phyloP scores from a whole-genome alignment of 2,329 filamentous ascomycete species.

The Cercospora brassicicola region DNA sequence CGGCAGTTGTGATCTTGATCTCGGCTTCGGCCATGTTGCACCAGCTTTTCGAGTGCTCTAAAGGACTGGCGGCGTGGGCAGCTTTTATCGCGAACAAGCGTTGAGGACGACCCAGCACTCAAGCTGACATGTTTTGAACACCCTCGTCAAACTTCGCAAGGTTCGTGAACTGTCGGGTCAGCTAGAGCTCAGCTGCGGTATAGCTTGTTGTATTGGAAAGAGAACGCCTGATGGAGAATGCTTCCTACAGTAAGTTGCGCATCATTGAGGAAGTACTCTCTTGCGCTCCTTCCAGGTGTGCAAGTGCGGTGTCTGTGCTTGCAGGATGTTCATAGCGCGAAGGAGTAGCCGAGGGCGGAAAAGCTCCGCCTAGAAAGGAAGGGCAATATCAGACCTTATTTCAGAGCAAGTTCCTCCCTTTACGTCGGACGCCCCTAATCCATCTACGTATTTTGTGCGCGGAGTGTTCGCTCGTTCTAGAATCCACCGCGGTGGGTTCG shows the following conservation, averaged over 20 bases:
- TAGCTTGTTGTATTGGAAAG: neutral
- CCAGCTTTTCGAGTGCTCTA: neutral
- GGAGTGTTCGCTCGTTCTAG: neutral
- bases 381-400: neutral
- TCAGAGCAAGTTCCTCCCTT: neutral
- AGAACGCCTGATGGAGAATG: neutral
- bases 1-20: neutral
- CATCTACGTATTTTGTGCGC: no score
- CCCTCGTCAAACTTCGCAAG: neutral
- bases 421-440: no score
- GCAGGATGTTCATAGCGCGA: neutral
- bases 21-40: neutral
- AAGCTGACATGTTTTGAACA: neutral
- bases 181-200: neutral
- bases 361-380: neutral
- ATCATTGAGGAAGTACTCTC: no score
- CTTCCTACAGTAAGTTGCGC: no score
- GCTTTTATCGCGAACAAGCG: neutral
- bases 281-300: neutral
- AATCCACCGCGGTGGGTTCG: neutral
- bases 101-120: neutral
- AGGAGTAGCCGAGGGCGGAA: neutral
- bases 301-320: neutral
- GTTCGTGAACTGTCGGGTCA: neutral
- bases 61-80: neutral